A percentile compares a stretch with the other conserved stretches of the same genome.
phyloP scores from a whole-genome alignment of 1,139 yeast genomes.

The Debaryomyces robertsiae region DNA sequence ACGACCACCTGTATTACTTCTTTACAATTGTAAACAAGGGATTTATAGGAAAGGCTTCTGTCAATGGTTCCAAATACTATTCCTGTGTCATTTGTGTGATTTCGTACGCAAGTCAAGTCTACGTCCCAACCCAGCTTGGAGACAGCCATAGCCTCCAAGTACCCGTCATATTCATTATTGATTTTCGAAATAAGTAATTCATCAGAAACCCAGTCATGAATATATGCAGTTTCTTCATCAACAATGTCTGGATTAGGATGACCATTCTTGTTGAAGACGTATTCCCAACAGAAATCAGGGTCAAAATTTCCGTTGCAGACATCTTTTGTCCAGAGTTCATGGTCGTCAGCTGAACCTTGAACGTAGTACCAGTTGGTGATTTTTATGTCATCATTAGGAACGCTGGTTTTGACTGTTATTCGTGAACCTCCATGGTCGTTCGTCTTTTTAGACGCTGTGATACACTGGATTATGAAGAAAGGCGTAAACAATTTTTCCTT shows the following conservation, averaged over 20 bases:
- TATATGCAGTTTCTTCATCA: constrained; percentile 28
- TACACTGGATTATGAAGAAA: constrained; percentile 38
- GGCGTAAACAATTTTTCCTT: not conserved
- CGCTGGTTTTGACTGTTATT: constrained; percentile 7
- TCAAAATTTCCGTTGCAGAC: constrained; percentile 43
- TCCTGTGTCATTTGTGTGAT: constrained; percentile 25
- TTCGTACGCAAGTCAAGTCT: constrained; percentile 17
- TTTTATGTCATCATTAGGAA: constrained; percentile 4
- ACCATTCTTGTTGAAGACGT: constrained; percentile 19
- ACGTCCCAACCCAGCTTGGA: constrained; percentile 1
- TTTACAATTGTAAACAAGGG: constrained; percentile 16
- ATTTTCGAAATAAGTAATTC: constrained; percentile 21
- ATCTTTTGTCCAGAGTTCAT: constrained; percentile 71
- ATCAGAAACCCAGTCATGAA: constrained; percentile 41
- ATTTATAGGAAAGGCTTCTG: constrained; percentile 17
- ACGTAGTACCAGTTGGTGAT: constrained; percentile 51
- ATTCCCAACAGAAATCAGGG: constrained; percentile 61
- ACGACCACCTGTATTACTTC: constrained; percentile 23
- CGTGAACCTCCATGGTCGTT: constrained; percentile 41
- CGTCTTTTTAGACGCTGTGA: constrained; percentile 64
- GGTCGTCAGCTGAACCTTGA: constrained; percentile 95
- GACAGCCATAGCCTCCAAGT: not conserved
- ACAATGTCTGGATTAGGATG: constrained; percentile 21
- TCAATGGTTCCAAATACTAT: constrained; percentile 34
- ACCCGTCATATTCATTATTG: constrained; percentile 14